Evolutionary conservation across 164 flowering plant genomes (phyloP).

Genomic region (Kalanchoe fedtschenkoi): DNA sequence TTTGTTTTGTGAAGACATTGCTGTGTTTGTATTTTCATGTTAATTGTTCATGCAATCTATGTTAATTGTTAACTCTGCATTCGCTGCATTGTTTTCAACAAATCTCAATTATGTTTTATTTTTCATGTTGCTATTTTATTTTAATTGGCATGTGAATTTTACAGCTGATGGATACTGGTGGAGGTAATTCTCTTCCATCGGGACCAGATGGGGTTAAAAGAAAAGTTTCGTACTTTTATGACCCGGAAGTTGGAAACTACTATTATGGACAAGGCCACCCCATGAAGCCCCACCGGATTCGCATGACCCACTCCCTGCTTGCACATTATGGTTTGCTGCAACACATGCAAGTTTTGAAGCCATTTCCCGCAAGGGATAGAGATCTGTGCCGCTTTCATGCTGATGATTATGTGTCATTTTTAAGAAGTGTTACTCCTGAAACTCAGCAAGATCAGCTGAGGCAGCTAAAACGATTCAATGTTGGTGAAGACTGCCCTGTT

Average conservation of each 20-base stretch:
- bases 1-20: too few species aligned
- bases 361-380: conserved; percentile 38
- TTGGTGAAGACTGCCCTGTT: conserved; percentile 50
- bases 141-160: not conserved
- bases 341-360: conserved; percentile 43
- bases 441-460: conserved; percentile 42
- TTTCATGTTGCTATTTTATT: too few species aligned
- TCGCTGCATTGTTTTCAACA: too few species aligned
- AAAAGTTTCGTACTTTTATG: conserved; percentile 42
- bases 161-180: conserved; percentile 6
- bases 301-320: conserved; percentile 55
- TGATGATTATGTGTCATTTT: conserved; percentile 43
- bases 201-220: conserved; percentile 43
- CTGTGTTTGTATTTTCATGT: too few species aligned
- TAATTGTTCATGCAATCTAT: too few species aligned
- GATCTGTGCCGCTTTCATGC: conserved; percentile 54
- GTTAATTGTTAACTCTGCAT: too few species aligned
- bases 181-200: conserved; percentile 16
- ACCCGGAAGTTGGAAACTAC: conserved; percentile 53
- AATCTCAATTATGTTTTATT: too few species aligned
- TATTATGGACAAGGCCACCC: conserved; percentile 58
- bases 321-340: conserved; percentile 43
- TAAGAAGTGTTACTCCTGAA: conserved; percentile 42
- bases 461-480: conserved; percentile 43
- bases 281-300: conserved; percentile 54